Evolutionary conservation across 2,329 filamentous ascomycete genomes (phyloP).

Genomic region (Fusarium sp.): DNA sequence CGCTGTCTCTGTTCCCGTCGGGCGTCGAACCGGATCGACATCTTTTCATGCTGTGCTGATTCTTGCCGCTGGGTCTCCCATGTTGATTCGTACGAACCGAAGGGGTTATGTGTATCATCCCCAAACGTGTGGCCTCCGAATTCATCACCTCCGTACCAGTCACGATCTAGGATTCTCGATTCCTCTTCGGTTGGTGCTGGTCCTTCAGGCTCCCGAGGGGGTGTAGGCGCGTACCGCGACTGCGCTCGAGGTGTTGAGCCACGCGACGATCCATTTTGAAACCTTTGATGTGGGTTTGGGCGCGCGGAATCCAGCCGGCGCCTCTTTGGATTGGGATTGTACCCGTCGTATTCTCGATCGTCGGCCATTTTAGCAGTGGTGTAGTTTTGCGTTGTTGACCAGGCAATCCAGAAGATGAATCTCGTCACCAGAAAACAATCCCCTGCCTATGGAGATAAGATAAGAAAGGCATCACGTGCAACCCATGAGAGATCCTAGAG

Average conservation of each 20-base stretch:
- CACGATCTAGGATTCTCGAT: conserved; percentile 78
- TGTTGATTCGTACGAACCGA: conserved; percentile 77
- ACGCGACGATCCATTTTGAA: conserved; percentile 48
- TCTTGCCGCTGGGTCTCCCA: conserved; percentile 82
- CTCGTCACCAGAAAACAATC: background rate
- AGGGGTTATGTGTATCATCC: conserved; percentile 92
- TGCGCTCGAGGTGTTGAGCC: conserved; percentile 48
- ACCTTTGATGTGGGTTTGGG: conserved; percentile 35
- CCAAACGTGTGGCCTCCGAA: conserved; percentile 82
- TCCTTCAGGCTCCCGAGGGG: conserved; percentile 53
- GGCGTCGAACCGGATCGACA: conserved; percentile 71
- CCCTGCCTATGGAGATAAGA: background rate
- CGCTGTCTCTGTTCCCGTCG: conserved; percentile 85
- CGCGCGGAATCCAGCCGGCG: conserved; percentile 49
- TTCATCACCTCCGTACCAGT: conserved; percentile 93
- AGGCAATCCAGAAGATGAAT: background rate
- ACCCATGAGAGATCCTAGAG: too few relatives aligned
- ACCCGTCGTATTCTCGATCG: conserved; percentile 50
- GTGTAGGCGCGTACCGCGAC: conserved; percentile 54
- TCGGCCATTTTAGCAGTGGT: conserved; percentile 44
- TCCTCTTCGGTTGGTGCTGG: conserved; percentile 73
- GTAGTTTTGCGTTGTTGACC: background rate
- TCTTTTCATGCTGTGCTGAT: conserved; percentile 78
- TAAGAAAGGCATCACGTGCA: background rate
- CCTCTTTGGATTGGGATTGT: conserved; percentile 53